Percentiles rank a stretch among this genome's conserved stretches.
Conservation (phyloP, 2,329 filamentous ascomycete species). For the Aureobasidium lini region DNA sequence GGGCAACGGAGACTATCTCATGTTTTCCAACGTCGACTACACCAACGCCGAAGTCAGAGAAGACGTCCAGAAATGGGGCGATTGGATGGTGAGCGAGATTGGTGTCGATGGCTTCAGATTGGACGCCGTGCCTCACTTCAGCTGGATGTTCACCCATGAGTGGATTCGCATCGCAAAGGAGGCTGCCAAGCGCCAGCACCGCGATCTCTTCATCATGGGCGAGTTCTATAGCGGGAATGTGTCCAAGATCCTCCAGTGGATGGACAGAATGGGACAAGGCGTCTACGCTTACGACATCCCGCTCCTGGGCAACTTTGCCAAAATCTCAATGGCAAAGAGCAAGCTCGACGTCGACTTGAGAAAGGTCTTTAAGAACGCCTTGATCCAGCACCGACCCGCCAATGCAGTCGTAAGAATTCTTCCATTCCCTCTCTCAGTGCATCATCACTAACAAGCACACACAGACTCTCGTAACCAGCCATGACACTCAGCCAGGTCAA, state of each 20-base stretch:
- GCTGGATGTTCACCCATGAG: conserved; percentile 56
- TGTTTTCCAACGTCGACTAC: conserved; percentile 67
- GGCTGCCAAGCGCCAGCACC: conserved; percentile 30
- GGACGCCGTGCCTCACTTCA: conserved; percentile 68
- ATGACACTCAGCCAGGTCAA: conserved; percentile 61
- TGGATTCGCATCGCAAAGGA: conserved; percentile 54
- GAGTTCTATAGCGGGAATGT: conserved; percentile 62
- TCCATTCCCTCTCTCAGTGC: no score
- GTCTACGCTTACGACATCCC: conserved; percentile 15
- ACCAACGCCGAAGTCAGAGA: conserved; percentile 53
- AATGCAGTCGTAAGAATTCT: conserved; percentile 40
- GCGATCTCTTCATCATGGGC: conserved; percentile 57
- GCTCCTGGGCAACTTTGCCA: conserved; percentile 55
- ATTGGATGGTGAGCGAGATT: conserved; percentile 57
- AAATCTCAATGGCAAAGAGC: conserved; percentile 28
- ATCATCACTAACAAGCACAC: not conserved
- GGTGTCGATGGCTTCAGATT: conserved; percentile 60
- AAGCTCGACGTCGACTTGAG: conserved; percentile 34
- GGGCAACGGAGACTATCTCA: conserved; percentile 62
- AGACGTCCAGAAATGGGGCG: conserved; percentile 60
- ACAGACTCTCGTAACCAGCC: conserved; percentile 62
- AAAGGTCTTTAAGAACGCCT: conserved; percentile 51
- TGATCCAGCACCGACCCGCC: conserved; percentile 48
- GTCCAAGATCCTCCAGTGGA: conserved; percentile 48
- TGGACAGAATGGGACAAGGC: conserved; percentile 20